Base-by-base conservation (phyloP, 1,139 yeast genomes). In the Eremothecium sinecaudum region DNA sequence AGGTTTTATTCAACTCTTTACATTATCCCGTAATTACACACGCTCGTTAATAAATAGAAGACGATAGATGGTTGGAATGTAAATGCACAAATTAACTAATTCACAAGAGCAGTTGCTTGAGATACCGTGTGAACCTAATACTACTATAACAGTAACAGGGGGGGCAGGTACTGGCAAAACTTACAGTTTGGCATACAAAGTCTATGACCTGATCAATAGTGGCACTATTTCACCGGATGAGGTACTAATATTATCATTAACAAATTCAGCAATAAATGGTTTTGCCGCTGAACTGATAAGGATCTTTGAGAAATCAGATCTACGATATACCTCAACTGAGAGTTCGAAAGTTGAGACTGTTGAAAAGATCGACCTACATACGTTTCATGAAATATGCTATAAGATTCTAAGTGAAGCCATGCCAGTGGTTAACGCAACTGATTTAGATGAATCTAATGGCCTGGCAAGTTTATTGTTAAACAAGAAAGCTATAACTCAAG, bases 121-220 rank as follows among this genome's bases (percentile, higher is more conserved):
- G 1, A 50, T 48, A 39, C 68, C 71, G 0, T 54, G 63, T 5
- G 45, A 41, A 2, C 59, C 62, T 4, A 51, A 58, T 17, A 53
- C 64, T 2, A 55, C 77, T 1, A 51, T 78, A 8, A 63, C 71
- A 15, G 62, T 79, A 2, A 61, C 66, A 13, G 80, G 86, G 0
- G 86, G 87, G 0, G 86, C 87, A 1, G 87, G 87, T 3, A 71
- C 81, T 15, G 93, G 93, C 1, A 81, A 81, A 47, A 79, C 92
- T 0, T 61, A 63, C 26, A 76, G 86, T 0, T 46, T 81, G 19
- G 70, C 73, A 2, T 60, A 66, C 27, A 63, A 83, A 39, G 63
- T 79, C 0, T 71, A 70, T 2, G 60, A 67, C 40, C 46, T 77
- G 41, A 50, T 79, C 1, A 44, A 51, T 4, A 40, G 58, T 4